These are phyloP conservation scores for Iris pallida DNA, from an alignment of 116 monocot genomes.

Conservation along the genomic window DNA sequence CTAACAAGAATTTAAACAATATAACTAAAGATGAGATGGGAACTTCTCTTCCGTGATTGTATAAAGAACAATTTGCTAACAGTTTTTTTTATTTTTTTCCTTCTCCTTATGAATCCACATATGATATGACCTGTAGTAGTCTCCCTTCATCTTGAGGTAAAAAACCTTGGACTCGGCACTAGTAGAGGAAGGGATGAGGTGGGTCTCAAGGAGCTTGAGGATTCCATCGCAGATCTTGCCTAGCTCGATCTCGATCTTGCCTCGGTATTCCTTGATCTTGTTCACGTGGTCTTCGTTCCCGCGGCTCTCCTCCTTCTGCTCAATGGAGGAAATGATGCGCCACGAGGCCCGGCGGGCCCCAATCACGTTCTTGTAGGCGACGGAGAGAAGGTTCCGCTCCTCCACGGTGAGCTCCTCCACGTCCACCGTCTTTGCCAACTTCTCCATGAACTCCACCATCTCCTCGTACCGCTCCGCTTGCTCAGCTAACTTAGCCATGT, in stretches of 20 bases:
- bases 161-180: slow-evolving; percentile 41
- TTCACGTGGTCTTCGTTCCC: slow-evolving; percentile 28
- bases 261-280: slow-evolving; percentile 23
- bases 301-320: slow-evolving; percentile 35
- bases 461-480: slow-evolving; percentile 26
- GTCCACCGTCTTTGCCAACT: slow-evolving; percentile 26
- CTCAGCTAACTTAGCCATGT: slow-evolving; percentile 61
- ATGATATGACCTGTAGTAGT: slow-evolving; percentile 61
- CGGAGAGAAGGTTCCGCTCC: slow-evolving; percentile 35
- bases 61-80: no score
- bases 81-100: no score
- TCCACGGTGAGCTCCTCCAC: slow-evolving; percentile 25
- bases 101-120: neutral
- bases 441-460: slow-evolving; percentile 39
- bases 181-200: slow-evolving; percentile 22
- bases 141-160: slow-evolving; percentile 63
- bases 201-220: slow-evolving; percentile 22
- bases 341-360: slow-evolving; percentile 32
- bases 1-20: no score
- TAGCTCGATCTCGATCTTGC: slow-evolving; percentile 26
- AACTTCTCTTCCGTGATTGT: no score
- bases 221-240: slow-evolving; percentile 29
- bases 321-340: slow-evolving; percentile 27
- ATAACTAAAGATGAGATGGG: no score
- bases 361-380: slow-evolving; percentile 36